Evolutionary conservation across 208 protist genomes (phyloP).

Genomic region (Trypanosoma congolense): DNA sequence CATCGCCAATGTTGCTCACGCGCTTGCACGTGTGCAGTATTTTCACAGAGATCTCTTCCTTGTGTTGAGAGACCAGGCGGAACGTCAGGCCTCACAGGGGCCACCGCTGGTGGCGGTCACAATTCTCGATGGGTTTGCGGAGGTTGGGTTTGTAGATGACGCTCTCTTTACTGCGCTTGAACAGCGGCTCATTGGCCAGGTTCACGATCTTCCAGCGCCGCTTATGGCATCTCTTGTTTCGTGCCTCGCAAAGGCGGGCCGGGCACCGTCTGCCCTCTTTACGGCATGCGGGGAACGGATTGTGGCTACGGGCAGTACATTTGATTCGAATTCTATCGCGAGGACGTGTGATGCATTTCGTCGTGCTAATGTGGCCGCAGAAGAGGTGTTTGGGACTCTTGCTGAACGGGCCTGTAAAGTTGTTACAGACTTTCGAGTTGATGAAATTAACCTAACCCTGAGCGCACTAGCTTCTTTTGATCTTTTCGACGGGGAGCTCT

Average conservation of each 20-base stretch:
- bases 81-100: constrained; percentile 38
- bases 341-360: constrained; percentile 72
- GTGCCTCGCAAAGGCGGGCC: constrained; percentile 52
- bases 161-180: constrained; percentile 71
- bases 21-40: constrained; percentile 70
- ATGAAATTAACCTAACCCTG: constrained; percentile 67
- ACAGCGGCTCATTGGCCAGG: constrained; percentile 46
- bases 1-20: constrained; percentile 81
- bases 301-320: constrained; percentile 49
- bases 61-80: constrained; percentile 68
- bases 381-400: constrained; percentile 82
- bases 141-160: constrained; percentile 68
- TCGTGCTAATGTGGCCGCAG: constrained; percentile 50
- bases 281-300: constrained; percentile 39
- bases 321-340: constrained; percentile 74
- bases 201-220: constrained; percentile 48
- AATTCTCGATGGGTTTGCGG: constrained; percentile 77
- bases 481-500: constrained; percentile 86
- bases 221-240: constrained; percentile 67
- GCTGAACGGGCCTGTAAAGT: constrained; percentile 84
- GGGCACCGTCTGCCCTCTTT: constrained; percentile 43
- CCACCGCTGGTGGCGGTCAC: constrained; percentile 66
- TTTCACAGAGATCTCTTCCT: constrained; percentile 62
- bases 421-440: constrained; percentile 60
- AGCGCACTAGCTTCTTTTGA: constrained; percentile 79